phyloP scores from a whole-genome alignment of 768 basidiomycete species.

The Lentinula raphanica region DNA sequence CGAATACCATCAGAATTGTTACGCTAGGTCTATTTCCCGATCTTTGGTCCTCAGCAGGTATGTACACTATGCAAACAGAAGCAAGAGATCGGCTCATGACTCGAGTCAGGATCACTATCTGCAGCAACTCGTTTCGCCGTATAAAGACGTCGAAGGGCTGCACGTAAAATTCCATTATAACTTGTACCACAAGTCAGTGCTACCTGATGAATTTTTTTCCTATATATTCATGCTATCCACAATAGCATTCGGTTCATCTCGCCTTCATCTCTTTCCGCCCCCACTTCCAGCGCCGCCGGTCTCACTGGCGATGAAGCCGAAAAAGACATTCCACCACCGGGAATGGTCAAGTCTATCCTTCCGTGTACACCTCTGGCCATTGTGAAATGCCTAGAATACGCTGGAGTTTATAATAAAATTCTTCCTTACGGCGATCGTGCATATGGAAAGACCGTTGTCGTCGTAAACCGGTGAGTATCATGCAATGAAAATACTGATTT shows the following conservation, averaged over 20 bases:
- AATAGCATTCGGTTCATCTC: conserved; percentile 94
- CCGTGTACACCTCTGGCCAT: conserved; percentile 97
- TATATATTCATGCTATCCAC: not conserved
- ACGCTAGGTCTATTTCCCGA: conserved; percentile 87
- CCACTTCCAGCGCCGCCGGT: conserved; percentile 29
- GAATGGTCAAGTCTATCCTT: conserved; percentile 92
- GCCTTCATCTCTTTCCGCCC: conserved; percentile 59
- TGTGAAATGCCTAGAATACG: conserved; percentile 89
- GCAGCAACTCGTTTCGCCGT: conserved; percentile 95
- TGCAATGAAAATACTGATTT: not conserved
- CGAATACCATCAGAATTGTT: not conserved
- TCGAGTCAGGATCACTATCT: conserved; percentile 82
- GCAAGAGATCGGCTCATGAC: not conserved
- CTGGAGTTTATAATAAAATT: conserved; percentile 90
- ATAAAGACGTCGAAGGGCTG: conserved; percentile 97
- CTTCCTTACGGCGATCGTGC: conserved; percentile 93
- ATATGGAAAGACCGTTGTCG: conserved; percentile 87
- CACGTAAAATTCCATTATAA: conserved; percentile 96
- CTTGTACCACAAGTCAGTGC: conserved; percentile 84
- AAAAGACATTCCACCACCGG: conserved; percentile 66
- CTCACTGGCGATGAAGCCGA: conserved; percentile 24
- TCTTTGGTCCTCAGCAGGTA: conserved; percentile 86
- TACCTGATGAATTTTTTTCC: not conserved
- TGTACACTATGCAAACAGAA: conserved; percentile 19
- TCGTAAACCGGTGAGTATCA: conserved; percentile 79